These are phyloP conservation scores for Diaporthe eres DNA, from an alignment of 2,329 filamentous ascomycete genomes.

Conservation along the genomic window DNA sequence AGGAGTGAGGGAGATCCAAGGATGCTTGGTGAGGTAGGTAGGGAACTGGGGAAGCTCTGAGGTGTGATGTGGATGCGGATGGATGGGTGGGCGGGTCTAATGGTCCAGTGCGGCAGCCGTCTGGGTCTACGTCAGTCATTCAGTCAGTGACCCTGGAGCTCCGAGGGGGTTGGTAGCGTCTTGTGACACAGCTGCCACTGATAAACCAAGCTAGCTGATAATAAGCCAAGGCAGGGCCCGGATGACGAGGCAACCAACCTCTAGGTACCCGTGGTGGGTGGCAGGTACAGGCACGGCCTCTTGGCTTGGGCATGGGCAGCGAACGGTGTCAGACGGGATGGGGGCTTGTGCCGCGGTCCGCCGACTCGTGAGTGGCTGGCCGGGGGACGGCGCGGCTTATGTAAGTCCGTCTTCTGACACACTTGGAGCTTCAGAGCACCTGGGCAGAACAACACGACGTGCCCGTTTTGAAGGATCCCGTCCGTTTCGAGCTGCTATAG, in stretches of 20 bases:
- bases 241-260: slow-evolving; percentile 33
- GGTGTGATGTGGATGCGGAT: slow-evolving; percentile 32
- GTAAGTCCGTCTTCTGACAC: slow-evolving; percentile 21
- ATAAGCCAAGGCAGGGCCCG: slow-evolving; percentile 31
- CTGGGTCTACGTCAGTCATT: slow-evolving; percentile 33
- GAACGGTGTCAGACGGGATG: slow-evolving; percentile 32
- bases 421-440: slow-evolving; percentile 5
- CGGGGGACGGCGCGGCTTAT: neutral
- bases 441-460: neutral
- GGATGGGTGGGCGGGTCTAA: slow-evolving; percentile 1
- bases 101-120: slow-evolving; percentile 33
- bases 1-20: slow-evolving; percentile 19
- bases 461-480: slow-evolving; percentile 4
- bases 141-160: slow-evolving; percentile 18
- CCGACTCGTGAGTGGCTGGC: slow-evolving; percentile 17
- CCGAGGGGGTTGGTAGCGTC: slow-evolving; percentile 8
- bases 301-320: neutral
- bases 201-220: slow-evolving; percentile 24
- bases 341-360: slow-evolving; percentile 23
- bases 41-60: slow-evolving; percentile 39
- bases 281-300: slow-evolving; percentile 5
- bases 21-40: slow-evolving; percentile 17
- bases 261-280: neutral
- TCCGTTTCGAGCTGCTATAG: slow-evolving; percentile 21
- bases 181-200: slow-evolving; percentile 28